Conservation (phyloP, 352 stramenopile genomes). For the Pythium dissimile region DNA sequence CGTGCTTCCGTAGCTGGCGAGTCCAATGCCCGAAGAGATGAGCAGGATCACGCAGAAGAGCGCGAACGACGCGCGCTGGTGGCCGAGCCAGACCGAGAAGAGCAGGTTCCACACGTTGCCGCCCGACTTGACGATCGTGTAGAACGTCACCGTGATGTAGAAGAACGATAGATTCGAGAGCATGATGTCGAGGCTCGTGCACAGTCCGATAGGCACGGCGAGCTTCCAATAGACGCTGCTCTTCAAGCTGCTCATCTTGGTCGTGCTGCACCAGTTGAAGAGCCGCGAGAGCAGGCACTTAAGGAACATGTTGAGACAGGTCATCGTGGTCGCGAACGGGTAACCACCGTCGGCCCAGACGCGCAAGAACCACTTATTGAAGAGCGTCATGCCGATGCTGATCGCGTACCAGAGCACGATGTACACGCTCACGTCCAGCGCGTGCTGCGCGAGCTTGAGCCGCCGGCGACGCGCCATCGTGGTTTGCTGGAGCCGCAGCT, state of each 20-base stretch:
- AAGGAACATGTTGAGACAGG: constrained; percentile 76
- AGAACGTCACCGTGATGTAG: constrained; percentile 87
- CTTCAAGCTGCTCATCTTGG: constrained; percentile 32
- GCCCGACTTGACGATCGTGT: constrained; percentile 80
- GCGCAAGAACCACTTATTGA: constrained; percentile 82
- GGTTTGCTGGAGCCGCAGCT: constrained; percentile 19
- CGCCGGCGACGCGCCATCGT: constrained; percentile 2
- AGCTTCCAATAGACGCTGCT: constrained; percentile 54
- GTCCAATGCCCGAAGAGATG: constrained; percentile 67
- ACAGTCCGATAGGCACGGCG: constrained; percentile 73
- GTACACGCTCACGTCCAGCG: constrained; percentile 66
- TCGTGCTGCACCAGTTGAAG: constrained; percentile 39
- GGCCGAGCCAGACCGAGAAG: constrained; percentile 73
- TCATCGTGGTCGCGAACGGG: constrained; percentile 77
- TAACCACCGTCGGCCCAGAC: constrained; percentile 68
- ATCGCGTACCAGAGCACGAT: constrained; percentile 81
- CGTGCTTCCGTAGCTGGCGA: constrained; percentile 72
- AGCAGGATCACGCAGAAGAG: constrained; percentile 56
- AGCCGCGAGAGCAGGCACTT: constrained; percentile 64
- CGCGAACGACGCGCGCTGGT: constrained; percentile 56
- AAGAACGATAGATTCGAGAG: constrained; percentile 81
- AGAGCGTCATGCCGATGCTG: constrained; percentile 83
- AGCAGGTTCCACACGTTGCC: constrained; percentile 83
- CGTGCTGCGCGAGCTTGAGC: constrained; percentile 34
- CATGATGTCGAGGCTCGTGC: constrained; percentile 82